phyloP scores from a whole-genome alignment of 2,329 filamentous ascomycete species.

The Colletotrichum plurivorum region DNA sequence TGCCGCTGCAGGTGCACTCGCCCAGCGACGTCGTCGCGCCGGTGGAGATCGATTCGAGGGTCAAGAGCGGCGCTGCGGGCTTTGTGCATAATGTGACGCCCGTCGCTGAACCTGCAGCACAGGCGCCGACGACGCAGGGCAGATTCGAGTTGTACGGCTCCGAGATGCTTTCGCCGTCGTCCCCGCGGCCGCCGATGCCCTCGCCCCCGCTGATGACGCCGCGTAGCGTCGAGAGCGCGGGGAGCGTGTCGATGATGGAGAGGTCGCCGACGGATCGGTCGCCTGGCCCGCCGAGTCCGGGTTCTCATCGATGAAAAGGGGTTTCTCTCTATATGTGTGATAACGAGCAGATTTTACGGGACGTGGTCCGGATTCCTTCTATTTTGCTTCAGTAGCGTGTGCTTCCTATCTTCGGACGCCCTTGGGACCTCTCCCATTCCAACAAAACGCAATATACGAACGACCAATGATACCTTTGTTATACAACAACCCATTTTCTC shows the following conservation, averaged over 20 bases:
- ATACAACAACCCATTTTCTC: background rate
- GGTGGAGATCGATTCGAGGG: slow-evolving; percentile 67
- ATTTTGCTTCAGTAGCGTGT: background rate
- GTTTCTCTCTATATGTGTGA: background rate
- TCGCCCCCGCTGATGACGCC: slow-evolving; percentile 29
- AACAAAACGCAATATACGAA: slow-evolving; percentile 3
- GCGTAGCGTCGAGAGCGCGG: slow-evolving; percentile 19
- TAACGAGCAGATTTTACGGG: background rate
- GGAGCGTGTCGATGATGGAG: slow-evolving; percentile 28
- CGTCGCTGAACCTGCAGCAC: slow-evolving; percentile 10
- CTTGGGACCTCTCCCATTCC: background rate
- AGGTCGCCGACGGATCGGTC: slow-evolving; percentile 21
- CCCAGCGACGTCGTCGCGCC: slow-evolving; percentile 65
- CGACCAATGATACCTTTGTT: background rate
- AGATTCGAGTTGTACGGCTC: slow-evolving; percentile 63
- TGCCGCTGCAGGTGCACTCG: slow-evolving; percentile 59
- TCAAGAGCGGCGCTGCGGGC: background rate
- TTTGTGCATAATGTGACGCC: slow-evolving; percentile 8
- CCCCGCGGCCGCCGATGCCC: slow-evolving; percentile 2
- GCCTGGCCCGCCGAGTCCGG: slow-evolving; percentile 17
- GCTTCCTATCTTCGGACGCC: background rate
- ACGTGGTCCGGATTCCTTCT: background rate
- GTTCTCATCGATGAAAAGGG: background rate
- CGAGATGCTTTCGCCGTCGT: slow-evolving; percentile 43
- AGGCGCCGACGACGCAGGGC: slow-evolving; percentile 48